Conservation (phyloP, 208 protist genomes). For the Zelonia costaricensis region DNA sequence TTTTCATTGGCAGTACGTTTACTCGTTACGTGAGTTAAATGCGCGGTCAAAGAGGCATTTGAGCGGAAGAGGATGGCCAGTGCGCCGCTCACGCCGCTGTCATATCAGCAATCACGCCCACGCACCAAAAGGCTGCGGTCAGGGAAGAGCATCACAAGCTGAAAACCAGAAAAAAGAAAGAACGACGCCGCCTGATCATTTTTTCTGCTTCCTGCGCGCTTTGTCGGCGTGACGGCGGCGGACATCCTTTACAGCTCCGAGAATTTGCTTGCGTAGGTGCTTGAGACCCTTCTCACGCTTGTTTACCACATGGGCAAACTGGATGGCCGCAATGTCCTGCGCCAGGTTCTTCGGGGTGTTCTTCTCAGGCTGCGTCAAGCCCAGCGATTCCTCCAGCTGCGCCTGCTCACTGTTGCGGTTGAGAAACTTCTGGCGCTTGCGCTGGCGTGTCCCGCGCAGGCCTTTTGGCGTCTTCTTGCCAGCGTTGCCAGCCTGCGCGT, state of each 20-base stretch:
- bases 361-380: slow-evolving; percentile 35
- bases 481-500: slow-evolving; percentile 57
- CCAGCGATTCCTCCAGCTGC: slow-evolving; percentile 72
- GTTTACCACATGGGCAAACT: slow-evolving; percentile 77
- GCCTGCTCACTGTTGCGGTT: slow-evolving; percentile 48
- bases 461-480: slow-evolving; percentile 84
- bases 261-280: slow-evolving; percentile 73
- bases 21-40: too few relatives aligned
- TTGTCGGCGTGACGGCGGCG: slow-evolving; percentile 54
- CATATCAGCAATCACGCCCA: too few relatives aligned
- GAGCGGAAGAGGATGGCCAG: too few relatives aligned
- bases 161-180: not conserved
- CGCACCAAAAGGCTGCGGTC: too few relatives aligned
- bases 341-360: slow-evolving; percentile 54
- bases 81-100: too few relatives aligned
- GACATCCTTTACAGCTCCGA: slow-evolving; percentile 68
- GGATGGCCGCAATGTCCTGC: slow-evolving; percentile 76
- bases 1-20: too few relatives aligned
- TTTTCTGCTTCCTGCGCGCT: slow-evolving; percentile 26
- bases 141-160: too few relatives aligned
- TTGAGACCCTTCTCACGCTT: slow-evolving; percentile 77
- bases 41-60: too few relatives aligned
- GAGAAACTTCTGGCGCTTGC: slow-evolving; percentile 55
- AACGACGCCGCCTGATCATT: slow-evolving; percentile 4
- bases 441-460: slow-evolving; percentile 65